phyloP scores from a whole-genome alignment of 2,329 filamentous ascomycete genomes.

The Ascochyta clinopodiicola region DNA sequence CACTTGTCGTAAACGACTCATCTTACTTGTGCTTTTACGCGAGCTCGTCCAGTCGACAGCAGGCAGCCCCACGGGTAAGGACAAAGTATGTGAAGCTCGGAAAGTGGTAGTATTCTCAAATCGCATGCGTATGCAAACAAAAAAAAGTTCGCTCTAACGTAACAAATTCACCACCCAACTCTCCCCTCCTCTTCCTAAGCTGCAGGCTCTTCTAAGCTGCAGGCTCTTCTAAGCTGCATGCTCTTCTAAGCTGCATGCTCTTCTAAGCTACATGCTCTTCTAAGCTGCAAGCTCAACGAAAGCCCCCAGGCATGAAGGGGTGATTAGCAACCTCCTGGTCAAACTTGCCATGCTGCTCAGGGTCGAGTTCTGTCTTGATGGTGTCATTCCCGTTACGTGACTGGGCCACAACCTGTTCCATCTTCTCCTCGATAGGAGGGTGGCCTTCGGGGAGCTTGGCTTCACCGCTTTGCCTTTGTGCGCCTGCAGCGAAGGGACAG shows the following conservation, averaged over 20 bases:
- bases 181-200: background rate
- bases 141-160: background rate
- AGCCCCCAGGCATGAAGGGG: slow-evolving; percentile 13
- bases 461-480: slow-evolving; percentile 5
- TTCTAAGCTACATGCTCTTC: background rate
- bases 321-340: slow-evolving; percentile 9
- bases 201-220: background rate
- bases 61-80: background rate
- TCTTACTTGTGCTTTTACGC: background rate
- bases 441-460: slow-evolving; percentile 7
- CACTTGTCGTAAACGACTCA: no score
- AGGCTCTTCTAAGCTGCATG: background rate
- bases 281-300: background rate
- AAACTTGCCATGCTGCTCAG: slow-evolving; percentile 17
- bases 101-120: background rate
- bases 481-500: slow-evolving; percentile 12
- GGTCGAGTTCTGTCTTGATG: slow-evolving; percentile 15
- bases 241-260: background rate
- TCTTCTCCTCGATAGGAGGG: slow-evolving; percentile 9
- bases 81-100: background rate
- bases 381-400: slow-evolving; percentile 4
- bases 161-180: background rate
- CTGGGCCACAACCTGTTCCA: slow-evolving; percentile 6
- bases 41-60: no score
- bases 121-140: background rate